Evolutionary conservation across 2,329 filamentous ascomycete genomes (phyloP), one percentile per base, ranked within the genome.

Genomic region (Boeremia lycopersici): DNA sequence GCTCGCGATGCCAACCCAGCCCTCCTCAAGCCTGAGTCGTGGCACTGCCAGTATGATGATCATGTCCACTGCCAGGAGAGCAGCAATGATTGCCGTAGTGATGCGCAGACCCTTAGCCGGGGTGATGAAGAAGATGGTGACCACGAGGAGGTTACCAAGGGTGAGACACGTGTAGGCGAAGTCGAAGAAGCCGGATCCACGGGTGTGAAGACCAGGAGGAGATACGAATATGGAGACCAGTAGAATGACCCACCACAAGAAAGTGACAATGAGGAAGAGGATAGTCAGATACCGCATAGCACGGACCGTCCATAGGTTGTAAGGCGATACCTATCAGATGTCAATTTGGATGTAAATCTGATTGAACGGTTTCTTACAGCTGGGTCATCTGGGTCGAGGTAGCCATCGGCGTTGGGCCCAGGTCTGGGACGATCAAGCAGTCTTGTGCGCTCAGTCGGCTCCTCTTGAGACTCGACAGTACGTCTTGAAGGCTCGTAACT

Each of bases 291-390:
- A 90, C 71, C 92, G 86, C 49, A 95, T 81, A 41, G 89, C 84
- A 15, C 95, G 88, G 44, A 99, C 89, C 55, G 86, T 91, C 89
- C 92, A 96, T 33, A 98, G 84, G 67, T 99, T 99, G 78, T 97
- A 97, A 0, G 95, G 95, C 3, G 91, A 90, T 23, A 90, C 87
- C 81, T 78, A 44, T 4, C 7, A 31, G 3, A 17, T 38, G 44
- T 56, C 15, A 55, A 26, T 4, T 4, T 19, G n/a, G 9, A 10
- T 1, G 31, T 38, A n/a, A 23, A 13, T 19, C 11, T 13, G 19
- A 33, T n/a, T 33, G 9, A 23, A 34, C n/a, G 30, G 4, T n/a
- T 31, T 52, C 84, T 75, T 75, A 96, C 90, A 61, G 89, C 89
- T 71, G 89, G 90, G 71, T 93, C 89, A 78, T 92, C 89, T 11